These are phyloP conservation scores for Cokeromyces recurvatus DNA, from an alignment of 371 early-diverging fungal genomes.

Conservation along the genomic window DNA sequence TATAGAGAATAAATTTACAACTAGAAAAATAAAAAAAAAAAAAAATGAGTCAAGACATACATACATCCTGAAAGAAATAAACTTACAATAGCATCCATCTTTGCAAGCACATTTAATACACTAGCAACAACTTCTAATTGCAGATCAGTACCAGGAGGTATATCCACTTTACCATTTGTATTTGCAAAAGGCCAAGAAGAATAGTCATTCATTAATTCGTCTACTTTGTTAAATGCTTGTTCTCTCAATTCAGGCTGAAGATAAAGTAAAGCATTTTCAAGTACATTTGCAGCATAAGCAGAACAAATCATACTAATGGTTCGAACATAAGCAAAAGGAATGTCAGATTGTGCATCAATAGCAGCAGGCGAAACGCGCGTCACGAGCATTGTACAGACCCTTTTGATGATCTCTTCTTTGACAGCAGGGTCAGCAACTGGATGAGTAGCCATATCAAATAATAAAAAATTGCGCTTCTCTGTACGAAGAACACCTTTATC, in stretches of 20 bases:
- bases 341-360: constrained; percentile 37
- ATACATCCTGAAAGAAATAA: no score
- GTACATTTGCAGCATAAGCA: constrained; percentile 92
- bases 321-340: constrained; percentile 56
- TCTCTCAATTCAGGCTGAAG: constrained; percentile 85
- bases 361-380: constrained; percentile 41
- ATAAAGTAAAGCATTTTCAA: constrained; percentile 88
- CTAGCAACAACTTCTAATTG: constrained; percentile 71
- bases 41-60: no score
- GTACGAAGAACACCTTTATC: constrained; percentile 97
- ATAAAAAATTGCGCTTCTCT: constrained; percentile 89
- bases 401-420: constrained; percentile 81
- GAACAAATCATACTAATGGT: constrained; percentile 92
- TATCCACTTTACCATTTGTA: constrained; percentile 55
- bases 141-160: constrained; percentile 50
- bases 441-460: constrained; percentile 96
- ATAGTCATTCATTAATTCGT: constrained; percentile 84
- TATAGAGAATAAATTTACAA: no score
- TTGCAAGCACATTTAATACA: constrained; percentile 77
- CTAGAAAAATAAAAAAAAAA: no score
- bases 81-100: constrained; percentile 87
- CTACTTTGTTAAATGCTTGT: constrained; percentile 82
- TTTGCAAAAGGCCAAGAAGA: constrained; percentile 73
- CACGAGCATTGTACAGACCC: constrained; percentile 73
- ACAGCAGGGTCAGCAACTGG: constrained; percentile 82